Base-by-base conservation (phyloP, 2,329 filamentous ascomycete species). In the Dryadomyces quercus-mongolicae region DNA sequence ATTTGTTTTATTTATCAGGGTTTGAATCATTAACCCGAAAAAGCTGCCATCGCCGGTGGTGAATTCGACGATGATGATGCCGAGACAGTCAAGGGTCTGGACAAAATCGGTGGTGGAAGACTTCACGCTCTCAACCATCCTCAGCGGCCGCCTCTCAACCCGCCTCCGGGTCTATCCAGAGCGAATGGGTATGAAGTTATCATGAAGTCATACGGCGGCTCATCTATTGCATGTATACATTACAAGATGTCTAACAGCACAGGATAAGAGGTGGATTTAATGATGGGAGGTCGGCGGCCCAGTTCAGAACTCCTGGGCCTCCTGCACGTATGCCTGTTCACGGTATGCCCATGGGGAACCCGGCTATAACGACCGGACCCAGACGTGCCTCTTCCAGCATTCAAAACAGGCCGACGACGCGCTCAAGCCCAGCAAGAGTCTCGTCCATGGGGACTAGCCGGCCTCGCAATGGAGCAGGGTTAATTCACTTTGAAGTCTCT, bases 1-100 rank as follows among this genome's bases (percentile, higher is more conserved):
- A 40, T 4, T 9, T 40, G 16, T n/a, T 20, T 45, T 20, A 18
- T 45, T 45, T 10, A 16, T 6, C 20, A 20, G 5, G 43, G 13
- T 34, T 8, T 38, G n/a, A 5, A 5, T 46, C 13, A 7, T 20
- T 45, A 38, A 49, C 20, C 16, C 10, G 6, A 4, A 18, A 18
- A 16, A 60, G 59, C 16, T 15, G 59, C 59, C 1, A 58, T 60
- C 18, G 13, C 53, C 3, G 38, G 53, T 2, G 59, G 59, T 5
- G 53, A 48, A 1, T 60, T 60, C 22, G 58, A 60, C 42, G 59
- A 60, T n/a, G 58, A 59, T 9, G 59, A 60, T 16, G 59, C 59
- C 2, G 59, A 60, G 16, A 47, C 54, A 2, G 59, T 59, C 42
- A 59, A 59, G 15, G 54, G 52, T 16, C 46, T 60, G 2, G 58